These are phyloP conservation scores for Silene conica DNA, from an alignment of 148 eudicot genomes.

Conservation along the genomic window DNA sequence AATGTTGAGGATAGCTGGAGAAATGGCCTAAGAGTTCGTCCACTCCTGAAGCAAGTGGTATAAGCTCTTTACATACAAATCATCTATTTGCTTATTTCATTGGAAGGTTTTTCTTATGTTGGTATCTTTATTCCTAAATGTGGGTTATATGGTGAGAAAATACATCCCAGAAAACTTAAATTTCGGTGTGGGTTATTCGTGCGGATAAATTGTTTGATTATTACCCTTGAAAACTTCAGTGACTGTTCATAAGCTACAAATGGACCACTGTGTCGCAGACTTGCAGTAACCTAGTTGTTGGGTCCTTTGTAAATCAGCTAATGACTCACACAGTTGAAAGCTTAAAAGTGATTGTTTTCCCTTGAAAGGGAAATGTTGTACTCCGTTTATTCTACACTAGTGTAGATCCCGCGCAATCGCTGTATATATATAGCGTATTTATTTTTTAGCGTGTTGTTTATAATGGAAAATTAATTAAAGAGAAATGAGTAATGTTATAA, in stretches of 20 bases:
- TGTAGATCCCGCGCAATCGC: too few relatives aligned
- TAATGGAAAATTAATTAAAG: too few relatives aligned
- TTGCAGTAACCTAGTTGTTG: background rate
- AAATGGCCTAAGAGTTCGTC: slow-evolving; percentile 87
- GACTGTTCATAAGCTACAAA: background rate
- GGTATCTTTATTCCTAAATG: background rate
- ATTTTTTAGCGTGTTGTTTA: too few relatives aligned
- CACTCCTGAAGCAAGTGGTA: slow-evolving; percentile 64
- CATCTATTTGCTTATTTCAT: background rate
- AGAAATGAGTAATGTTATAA: too few relatives aligned
- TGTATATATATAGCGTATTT: too few relatives aligned
- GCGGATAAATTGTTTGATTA: background rate
- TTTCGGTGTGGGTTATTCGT: background rate
- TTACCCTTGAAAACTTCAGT: background rate
- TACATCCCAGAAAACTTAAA: background rate
- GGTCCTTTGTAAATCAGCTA: background rate
- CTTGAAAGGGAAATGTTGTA: background rate
- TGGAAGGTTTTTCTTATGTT: background rate
- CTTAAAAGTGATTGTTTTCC: background rate
- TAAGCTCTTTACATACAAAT: background rate
- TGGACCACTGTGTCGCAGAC: background rate
- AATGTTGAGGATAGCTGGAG: slow-evolving; percentile 83
- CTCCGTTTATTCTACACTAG: background rate
- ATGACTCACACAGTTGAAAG: background rate
- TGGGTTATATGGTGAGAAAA: background rate